Evolutionary conservation across 352 stramenopile genomes (phyloP).

Genomic region (Phytophthora kernoviae): DNA sequence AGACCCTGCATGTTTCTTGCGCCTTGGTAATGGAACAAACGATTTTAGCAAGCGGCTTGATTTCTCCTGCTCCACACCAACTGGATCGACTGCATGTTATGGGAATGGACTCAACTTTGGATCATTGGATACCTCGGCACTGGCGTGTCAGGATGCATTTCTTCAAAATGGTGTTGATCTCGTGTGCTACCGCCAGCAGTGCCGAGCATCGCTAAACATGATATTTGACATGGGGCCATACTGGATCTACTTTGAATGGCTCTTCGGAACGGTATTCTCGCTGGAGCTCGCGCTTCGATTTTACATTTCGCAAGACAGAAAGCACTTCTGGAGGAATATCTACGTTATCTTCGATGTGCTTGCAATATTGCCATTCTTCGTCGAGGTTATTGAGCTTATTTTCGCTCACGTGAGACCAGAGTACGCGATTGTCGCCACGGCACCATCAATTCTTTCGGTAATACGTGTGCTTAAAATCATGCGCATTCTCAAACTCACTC

Average conservation of each 20-base stretch:
- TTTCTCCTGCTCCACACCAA: constrained; percentile 42
- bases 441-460: constrained; percentile 67
- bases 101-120: constrained; percentile 60
- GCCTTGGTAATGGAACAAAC: constrained; percentile 24
- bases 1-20: constrained; percentile 61
- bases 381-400: constrained; percentile 49
- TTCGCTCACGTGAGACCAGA: constrained; percentile 36
- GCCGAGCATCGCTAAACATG: constrained; percentile 28
- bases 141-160: constrained; percentile 45
- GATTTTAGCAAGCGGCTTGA: constrained; percentile 43
- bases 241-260: constrained; percentile 82
- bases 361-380: constrained; percentile 64
- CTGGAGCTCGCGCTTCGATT: constrained; percentile 65
- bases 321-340: constrained; percentile 50
- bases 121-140: constrained; percentile 31
- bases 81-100: constrained; percentile 44
- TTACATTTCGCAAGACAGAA: constrained; percentile 44
- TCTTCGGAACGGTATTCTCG: constrained; percentile 62
- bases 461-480: constrained; percentile 76
- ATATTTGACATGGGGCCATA: constrained; percentile 69
- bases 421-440: constrained; percentile 67
- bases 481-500: constrained; percentile 75
- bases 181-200: constrained; percentile 66
- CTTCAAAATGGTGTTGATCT: constrained; percentile 18
- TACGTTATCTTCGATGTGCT: constrained; percentile 76